Evolutionary conservation across 148 eudicot genomes (phyloP).

Genomic region (Vaccinium darrowii): DNA sequence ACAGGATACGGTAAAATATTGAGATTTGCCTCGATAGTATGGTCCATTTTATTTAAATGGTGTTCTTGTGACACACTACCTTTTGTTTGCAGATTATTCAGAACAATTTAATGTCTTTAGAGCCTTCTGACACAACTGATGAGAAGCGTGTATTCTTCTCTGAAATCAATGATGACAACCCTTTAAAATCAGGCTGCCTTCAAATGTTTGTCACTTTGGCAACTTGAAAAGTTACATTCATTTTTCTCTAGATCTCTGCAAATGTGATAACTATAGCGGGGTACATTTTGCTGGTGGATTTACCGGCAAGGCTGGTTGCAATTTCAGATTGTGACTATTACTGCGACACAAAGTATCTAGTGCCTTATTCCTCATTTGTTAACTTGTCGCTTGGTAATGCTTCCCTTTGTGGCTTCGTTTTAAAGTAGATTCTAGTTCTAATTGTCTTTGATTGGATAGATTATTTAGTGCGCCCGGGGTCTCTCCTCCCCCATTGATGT

Average conservation of each 20-base stretch:
- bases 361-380: constrained; percentile 56
- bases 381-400: constrained; percentile 42
- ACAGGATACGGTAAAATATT: constrained; percentile 58
- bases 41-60: background rate
- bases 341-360: constrained; percentile 58
- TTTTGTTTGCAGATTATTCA: constrained; percentile 46
- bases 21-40: background rate
- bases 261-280: background rate
- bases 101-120: background rate
- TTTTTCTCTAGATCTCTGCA: background rate
- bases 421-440: background rate
- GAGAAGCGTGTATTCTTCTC: constrained; percentile 58
- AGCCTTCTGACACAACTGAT: constrained; percentile 48
- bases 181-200: constrained; percentile 39
- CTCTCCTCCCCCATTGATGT: no score
- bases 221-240: background rate
- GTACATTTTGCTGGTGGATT: constrained; percentile 42
- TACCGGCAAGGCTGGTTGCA: constrained; percentile 22
- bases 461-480: no score
- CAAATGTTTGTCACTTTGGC: constrained; percentile 42
- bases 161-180: constrained; percentile 69
- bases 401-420: background rate
- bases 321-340: constrained; percentile 54
- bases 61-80: background rate
- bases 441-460: background rate